Conservation (phyloP, 2,329 filamentous ascomycete species). For the Didymella pinodella region DNA sequence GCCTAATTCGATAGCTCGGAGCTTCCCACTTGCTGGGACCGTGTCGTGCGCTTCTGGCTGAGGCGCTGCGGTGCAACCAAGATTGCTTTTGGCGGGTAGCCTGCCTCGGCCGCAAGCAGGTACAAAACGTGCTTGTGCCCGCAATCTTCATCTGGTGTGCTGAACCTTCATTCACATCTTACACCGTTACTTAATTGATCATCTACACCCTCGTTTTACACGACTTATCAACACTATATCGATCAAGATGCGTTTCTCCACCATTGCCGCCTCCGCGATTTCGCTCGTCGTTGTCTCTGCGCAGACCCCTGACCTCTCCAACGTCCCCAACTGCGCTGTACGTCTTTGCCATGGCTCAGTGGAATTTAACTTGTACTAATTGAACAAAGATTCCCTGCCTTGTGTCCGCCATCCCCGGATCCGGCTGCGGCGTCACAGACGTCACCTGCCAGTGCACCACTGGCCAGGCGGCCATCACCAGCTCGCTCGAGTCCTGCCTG, state of each 20-base stretch:
- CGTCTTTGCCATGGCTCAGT: slow-evolving; percentile 14
- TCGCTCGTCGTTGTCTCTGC: slow-evolving; percentile 39
- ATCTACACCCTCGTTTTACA: slow-evolving; percentile 15
- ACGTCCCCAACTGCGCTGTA: slow-evolving; percentile 48
- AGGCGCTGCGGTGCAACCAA: slow-evolving; percentile 16
- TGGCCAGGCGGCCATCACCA: slow-evolving; percentile 46
- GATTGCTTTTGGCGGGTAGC: slow-evolving; percentile 11
- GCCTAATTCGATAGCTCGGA: slow-evolving; percentile 16
- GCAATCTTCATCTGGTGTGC: neutral
- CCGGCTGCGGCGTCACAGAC: slow-evolving; percentile 59
- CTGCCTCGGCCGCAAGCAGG: slow-evolving; percentile 13
- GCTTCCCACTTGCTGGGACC: slow-evolving; percentile 4
- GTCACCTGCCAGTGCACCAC: slow-evolving; percentile 62
- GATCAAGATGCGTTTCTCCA: slow-evolving; percentile 45
- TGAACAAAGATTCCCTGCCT: slow-evolving; percentile 57
- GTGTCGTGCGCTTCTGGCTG: slow-evolving; percentile 1
- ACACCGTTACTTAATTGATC: slow-evolving; percentile 1
- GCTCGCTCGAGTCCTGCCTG: slow-evolving; percentile 53
- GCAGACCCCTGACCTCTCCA: slow-evolving; percentile 33
- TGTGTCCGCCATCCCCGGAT: slow-evolving; percentile 55
- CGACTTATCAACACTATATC: slow-evolving; percentile 4
- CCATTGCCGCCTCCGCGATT: slow-evolving; percentile 37
- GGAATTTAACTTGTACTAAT: slow-evolving; percentile 1
- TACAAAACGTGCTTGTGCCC: slow-evolving; percentile 19
- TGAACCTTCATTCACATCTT: slow-evolving; percentile 6